Evolutionary conservation across 148 eudicot species (phyloP), one percentile per base, ranked within the genome.

Genomic region (Rhododendron simsii): DNA sequence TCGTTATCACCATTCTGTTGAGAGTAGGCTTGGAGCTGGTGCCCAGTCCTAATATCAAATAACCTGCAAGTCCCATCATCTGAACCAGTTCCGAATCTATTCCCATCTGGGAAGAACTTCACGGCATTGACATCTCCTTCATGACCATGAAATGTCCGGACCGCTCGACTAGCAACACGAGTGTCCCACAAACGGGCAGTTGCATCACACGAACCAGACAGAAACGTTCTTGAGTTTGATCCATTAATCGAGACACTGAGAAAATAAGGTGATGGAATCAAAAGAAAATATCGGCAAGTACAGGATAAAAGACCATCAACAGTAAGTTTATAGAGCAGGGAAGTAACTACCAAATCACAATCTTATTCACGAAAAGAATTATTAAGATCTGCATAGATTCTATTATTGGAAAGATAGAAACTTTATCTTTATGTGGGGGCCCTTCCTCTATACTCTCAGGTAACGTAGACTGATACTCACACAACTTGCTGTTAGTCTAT

Each of bases 111-210:
- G 82, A 97, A 97, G 87, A 95, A 97, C 91, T 97, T 94, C 69
- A 97, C 99, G 53, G 94, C 81, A 93, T 94, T 95, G 83, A 97
- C 95, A 92, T 94, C 98, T 85, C 99, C 98, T 84, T 92, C 91
- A 45, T 97, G 99, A 77, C 99, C 98, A 84, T 93, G 93, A 89
- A 97, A 97, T 78, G 98, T 97, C 77, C 95, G 91, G 73, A 92
- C 93, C 77, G 99, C 98, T 84, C 98, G 98, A 93, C 99, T 95
- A 78, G 99, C 98, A 86, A 95, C 96, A 80, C 98, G 98, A 84
- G 98, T 92, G 86, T 97, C 99, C 99, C 99, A 97, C 89, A 97
- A 86, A 69, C 98, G 94, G 88, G 95, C 96, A 91, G 98, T 97
- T 39, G 90, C 83, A 88, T 97, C 99, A 87, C 98, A 95, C 61